Conservation (phyloP, 805 yeast species). For the Saccharomycopsis fibuligera region DNA sequence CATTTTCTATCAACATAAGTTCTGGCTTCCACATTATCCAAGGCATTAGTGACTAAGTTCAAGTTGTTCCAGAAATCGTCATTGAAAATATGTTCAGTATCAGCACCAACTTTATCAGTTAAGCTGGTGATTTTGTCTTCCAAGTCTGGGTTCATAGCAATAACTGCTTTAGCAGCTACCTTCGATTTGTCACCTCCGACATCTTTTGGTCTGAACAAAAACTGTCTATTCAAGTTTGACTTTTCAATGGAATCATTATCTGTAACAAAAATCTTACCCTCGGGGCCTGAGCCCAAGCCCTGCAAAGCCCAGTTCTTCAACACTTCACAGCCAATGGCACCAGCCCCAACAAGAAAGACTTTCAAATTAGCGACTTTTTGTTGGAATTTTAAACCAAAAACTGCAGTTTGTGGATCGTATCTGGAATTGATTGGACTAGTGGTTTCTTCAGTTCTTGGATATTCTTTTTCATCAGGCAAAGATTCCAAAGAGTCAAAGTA, state of each 20-base stretch:
- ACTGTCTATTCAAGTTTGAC: conserved; percentile 94
- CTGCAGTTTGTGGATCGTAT: conserved; percentile 94
- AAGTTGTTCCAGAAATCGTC: conserved; percentile 79
- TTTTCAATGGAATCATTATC: conserved; percentile 95
- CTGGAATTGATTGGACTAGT: conserved; percentile 74
- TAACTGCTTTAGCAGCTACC: conserved; percentile 81
- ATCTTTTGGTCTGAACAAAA: conserved; percentile 88
- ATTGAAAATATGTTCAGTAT: conserved; percentile 80
- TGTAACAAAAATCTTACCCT: conserved; percentile 79
- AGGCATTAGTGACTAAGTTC: conserved; percentile 91
- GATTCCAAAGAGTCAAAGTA: conserved; percentile 94
- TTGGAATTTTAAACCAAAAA: conserved; percentile 77
- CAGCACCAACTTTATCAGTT: conserved; percentile 88
- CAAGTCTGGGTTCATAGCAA: conserved; percentile 79
- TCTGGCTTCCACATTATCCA: conserved; percentile 97
- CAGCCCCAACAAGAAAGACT: conserved; percentile 91
- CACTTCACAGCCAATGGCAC: conserved; percentile 99
- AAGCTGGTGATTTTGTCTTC: conserved; percentile 67
- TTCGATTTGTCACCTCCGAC: conserved; percentile 90
- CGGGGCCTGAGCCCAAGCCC: conserved; percentile 89
- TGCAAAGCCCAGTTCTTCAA: conserved; percentile 95
- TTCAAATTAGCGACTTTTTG: conserved; percentile 66
- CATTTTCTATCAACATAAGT: conserved; percentile 97
- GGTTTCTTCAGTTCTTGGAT: conserved; percentile 60
- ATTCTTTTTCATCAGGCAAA: conserved; percentile 55